A percentile compares a stretch with the other conserved stretches of the same genome.
These are phyloP conservation scores for Lepraria neglecta DNA, from an alignment of 495 filamentous ascomycete species.

Conservation along the genomic window DNA sequence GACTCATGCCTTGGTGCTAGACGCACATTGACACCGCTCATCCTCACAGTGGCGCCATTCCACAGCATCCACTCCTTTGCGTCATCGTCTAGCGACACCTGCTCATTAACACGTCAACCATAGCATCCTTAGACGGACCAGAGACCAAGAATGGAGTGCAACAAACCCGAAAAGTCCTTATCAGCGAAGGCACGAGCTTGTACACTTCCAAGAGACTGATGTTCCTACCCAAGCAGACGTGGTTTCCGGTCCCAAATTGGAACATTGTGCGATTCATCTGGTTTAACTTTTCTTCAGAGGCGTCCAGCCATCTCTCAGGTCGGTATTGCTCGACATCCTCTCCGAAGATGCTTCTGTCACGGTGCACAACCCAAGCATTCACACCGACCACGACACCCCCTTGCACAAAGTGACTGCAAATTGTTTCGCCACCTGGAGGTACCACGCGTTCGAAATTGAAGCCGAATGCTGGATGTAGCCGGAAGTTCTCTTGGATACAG, in stretches of 20 bases:
- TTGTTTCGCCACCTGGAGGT: slow-evolving; percentile 29
- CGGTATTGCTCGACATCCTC: slow-evolving; percentile 49
- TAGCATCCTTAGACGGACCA: too few relatives aligned
- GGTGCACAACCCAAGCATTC: slow-evolving; percentile 56
- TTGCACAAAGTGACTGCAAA: slow-evolving; percentile 41
- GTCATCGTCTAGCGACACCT: slow-evolving; percentile 30
- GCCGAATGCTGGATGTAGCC: slow-evolving; percentile 56
- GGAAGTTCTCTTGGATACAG: slow-evolving; percentile 59
- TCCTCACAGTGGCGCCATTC: slow-evolving; percentile 23
- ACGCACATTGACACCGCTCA: slow-evolving; percentile 2
- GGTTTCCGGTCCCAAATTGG: slow-evolving; percentile 53
- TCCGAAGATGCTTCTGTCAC: slow-evolving; percentile 51
- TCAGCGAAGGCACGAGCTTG: slow-evolving; percentile 43
- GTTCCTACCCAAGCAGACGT: slow-evolving; percentile 59
- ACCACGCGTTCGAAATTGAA: slow-evolving; percentile 48
- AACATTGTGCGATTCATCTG: slow-evolving; percentile 54
- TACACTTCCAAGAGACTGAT: slow-evolving; percentile 50
- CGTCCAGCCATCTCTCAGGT: slow-evolving; percentile 54
- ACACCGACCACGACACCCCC: slow-evolving; percentile 59
- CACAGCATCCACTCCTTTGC: slow-evolving; percentile 29
- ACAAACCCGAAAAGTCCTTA: slow-evolving; percentile 51
- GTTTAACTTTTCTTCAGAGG: slow-evolving; percentile 41
- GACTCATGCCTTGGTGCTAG: not conserved
- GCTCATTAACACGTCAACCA: not conserved
- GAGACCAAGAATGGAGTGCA: too few relatives aligned